Evolutionary conservation across 306 rosid genomes (phyloP), one percentile per base, ranked within the genome.

Genomic region (Dalbergia cultrata): DNA sequence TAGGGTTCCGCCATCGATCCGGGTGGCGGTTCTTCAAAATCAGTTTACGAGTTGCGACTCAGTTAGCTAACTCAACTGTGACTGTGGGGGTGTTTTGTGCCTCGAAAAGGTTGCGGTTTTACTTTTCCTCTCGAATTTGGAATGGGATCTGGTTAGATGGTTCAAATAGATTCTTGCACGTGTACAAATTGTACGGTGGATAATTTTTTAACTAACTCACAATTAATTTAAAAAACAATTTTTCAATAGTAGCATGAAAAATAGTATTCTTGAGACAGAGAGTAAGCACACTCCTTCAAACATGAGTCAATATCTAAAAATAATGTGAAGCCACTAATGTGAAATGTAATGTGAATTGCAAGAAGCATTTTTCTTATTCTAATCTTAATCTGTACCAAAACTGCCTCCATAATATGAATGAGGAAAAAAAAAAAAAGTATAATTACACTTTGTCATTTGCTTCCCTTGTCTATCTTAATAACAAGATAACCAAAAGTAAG

Each of bases 1-100:
- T 39, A 77, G 14, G 65, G 13, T 22, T 82, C 84, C 62, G 89
- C 92, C 97, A 95, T 92, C 49, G 81, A 65, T 57, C 73, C 8
- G 1, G 58, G 18, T 16, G 58, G 53, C 53, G n/a, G 41, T 37
- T 37, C 41, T 37, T 37, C 41, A 37, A 37, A 43, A 37, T 7
- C 3, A 7, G 11, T 43, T 26, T 43, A 43, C 10, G 47, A 7
- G 47, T 43, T 43, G 47, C 11, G 47, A 43, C 47, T 43, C 47
- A 43, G 47, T 43, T 7, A 7, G 47, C 12, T 43, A 43, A 43
- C 47, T 43, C 47, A 43, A 9, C 47, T 43, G 47, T n/a, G 16
- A 53, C n/a, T 1, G 59, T 6, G 8, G 0, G 13, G n/a, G 16
- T 13, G 18, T 8, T 45, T 45, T 43, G 53, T 47, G 53, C 53